These are phyloP conservation scores for Eutypella sp. DNA, from an alignment of 2,329 filamentous ascomycete species.

Conservation along the genomic window DNA sequence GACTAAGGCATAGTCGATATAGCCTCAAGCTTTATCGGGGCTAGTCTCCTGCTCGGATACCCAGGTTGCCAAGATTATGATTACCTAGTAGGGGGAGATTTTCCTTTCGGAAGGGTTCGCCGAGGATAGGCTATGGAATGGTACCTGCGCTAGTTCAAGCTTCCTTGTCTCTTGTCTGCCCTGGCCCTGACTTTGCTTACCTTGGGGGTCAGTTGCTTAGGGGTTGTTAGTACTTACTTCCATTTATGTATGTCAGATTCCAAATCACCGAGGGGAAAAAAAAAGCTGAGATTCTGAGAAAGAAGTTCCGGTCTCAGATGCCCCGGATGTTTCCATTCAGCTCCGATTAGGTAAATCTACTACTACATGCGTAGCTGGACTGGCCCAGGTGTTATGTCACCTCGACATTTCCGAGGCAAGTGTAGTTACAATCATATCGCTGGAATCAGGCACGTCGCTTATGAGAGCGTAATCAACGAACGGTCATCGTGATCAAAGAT, in stretches of 20 bases:
- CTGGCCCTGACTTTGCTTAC: neutral
- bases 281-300: neutral
- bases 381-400: too few species aligned
- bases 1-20: too few species aligned
- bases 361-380: neutral
- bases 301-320: neutral
- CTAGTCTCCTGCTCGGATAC: too few species aligned
- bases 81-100: too few species aligned
- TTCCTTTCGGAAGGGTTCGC: neutral
- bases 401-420: too few species aligned
- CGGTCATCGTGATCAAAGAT: too few species aligned
- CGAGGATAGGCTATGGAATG: neutral
- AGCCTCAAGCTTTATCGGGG: too few species aligned
- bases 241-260: too few species aligned
- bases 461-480: too few species aligned
- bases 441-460: too few species aligned
- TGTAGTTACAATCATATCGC: too few species aligned
- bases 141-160: too few species aligned
- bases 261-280: neutral
- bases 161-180: neutral
- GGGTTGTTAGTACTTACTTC: neutral
- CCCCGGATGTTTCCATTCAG: neutral
- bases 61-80: neutral
- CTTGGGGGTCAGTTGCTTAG: neutral
- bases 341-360: neutral